Conservation (phyloP, 495 filamentous ascomycete species). For the Neurospora sp. region DNA sequence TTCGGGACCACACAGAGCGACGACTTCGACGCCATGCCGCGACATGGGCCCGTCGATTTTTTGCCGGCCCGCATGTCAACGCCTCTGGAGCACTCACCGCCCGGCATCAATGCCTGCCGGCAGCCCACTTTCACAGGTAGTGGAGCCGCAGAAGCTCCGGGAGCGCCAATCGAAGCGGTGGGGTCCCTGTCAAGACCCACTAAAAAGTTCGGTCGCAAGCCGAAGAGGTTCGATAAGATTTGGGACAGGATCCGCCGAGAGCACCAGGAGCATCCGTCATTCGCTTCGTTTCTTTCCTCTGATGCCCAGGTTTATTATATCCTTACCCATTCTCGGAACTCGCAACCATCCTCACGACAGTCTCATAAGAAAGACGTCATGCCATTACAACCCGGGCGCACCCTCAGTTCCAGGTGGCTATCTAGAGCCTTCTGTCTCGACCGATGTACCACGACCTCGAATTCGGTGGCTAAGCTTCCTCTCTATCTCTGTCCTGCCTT, state of each 20-base stretch:
- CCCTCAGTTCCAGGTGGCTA: slow-evolving; percentile 28
- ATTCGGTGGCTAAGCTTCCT: slow-evolving; percentile 17
- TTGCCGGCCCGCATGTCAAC: background rate
- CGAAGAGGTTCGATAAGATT: background rate
- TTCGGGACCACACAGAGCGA: background rate
- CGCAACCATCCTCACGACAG: background rate
- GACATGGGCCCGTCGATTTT: background rate
- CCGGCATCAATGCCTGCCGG: background rate
- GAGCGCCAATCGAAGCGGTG: background rate
- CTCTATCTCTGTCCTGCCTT: slow-evolving; percentile 36
- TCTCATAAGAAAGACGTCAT: background rate
- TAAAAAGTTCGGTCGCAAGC: background rate
- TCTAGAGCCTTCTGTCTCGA: slow-evolving; percentile 31
- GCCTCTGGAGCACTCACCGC: background rate
- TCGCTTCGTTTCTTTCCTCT: background rate
- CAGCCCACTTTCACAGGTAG: background rate
- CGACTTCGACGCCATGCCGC: background rate
- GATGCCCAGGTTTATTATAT: background rate
- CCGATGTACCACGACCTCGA: slow-evolving; percentile 14
- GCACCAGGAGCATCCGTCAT: background rate
- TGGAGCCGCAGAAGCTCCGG: background rate
- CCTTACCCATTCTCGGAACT: background rate
- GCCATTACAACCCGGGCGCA: slow-evolving; percentile 14
- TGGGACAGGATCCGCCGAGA: background rate
- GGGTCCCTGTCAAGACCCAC: background rate